Conservation (phyloP, 192 early-diverging fungal species). For the Endogone sp. region DNA sequence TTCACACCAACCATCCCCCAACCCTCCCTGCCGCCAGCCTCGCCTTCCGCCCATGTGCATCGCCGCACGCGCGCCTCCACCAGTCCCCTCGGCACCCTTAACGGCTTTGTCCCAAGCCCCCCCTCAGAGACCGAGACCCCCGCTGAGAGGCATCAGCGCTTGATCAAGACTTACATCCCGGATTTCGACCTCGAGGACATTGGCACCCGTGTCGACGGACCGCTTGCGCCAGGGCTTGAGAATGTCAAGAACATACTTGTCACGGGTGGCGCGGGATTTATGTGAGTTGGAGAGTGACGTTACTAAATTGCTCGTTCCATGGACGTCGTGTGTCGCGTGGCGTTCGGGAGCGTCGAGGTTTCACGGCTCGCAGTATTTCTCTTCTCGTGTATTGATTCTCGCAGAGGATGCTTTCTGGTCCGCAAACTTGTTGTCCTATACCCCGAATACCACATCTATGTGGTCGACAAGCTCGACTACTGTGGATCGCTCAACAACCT, state of each 20-base stretch:
- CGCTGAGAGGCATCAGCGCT: not conserved
- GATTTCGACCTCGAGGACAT: slow-evolving; percentile 36
- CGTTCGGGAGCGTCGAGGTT: not conserved
- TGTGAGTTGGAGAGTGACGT: slow-evolving; percentile 39
- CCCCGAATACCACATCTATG: slow-evolving; percentile 63
- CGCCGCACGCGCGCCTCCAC: too few relatives aligned
- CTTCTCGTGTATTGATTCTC: slow-evolving; percentile 5
- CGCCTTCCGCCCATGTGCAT: too few relatives aligned
- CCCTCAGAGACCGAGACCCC: not conserved
- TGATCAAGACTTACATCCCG: slow-evolving; percentile 13
- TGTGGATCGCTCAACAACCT: slow-evolving; percentile 66
- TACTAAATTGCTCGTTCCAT: too few relatives aligned
- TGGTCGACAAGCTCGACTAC: slow-evolving; percentile 77
- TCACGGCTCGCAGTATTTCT: not conserved
- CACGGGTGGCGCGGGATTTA: slow-evolving; percentile 83
- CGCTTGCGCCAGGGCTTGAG: slow-evolving; percentile 26
- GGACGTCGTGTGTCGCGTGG: not conserved
- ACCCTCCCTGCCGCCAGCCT: too few relatives aligned
- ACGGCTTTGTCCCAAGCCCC: too few relatives aligned
- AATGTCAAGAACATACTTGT: slow-evolving; percentile 60
- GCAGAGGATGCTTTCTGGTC: slow-evolving; percentile 64
- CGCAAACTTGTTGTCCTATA: slow-evolving; percentile 56
- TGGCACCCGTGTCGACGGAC: slow-evolving; percentile 14
- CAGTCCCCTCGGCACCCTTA: too few relatives aligned
- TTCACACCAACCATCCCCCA: too few relatives aligned